Evolutionary conservation across 331 rosid species (phyloP).

Genomic region (Telfairia occidentalis): DNA sequence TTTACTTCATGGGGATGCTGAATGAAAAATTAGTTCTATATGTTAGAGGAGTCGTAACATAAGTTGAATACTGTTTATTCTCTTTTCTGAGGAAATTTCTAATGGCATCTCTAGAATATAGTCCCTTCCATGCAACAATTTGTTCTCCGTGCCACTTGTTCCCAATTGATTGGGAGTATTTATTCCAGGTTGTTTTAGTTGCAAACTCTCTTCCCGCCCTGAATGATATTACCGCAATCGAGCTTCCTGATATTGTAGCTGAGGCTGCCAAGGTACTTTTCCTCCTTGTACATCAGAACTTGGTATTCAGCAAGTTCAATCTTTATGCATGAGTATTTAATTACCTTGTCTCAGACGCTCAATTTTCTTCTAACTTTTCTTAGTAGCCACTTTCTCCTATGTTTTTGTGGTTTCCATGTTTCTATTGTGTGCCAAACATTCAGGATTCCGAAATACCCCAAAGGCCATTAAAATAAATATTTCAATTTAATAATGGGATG

Average conservation of each 20-base stretch:
- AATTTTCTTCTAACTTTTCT: not conserved
- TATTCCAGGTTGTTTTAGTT: slow-evolving; percentile 75
- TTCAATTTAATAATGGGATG: not conserved
- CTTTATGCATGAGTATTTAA: not conserved
- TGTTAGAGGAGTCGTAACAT: not conserved
- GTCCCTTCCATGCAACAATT: slow-evolving; percentile 2
- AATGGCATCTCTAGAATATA: not conserved
- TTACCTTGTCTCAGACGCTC: not conserved
- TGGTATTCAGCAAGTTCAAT: not conserved
- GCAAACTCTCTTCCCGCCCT: slow-evolving; percentile 86
- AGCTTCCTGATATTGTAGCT: slow-evolving; percentile 80
- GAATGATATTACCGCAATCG: slow-evolving; percentile 78
- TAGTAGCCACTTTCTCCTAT: not conserved
- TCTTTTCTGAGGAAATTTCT: not conserved
- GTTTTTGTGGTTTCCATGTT: not conserved
- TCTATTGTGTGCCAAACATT: not conserved
- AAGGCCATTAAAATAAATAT: not conserved
- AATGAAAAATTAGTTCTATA: not conserved
- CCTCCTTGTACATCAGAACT: not conserved
- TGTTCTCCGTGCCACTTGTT: not conserved
- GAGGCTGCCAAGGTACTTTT: slow-evolving; percentile 81
- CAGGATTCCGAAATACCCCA: not conserved
- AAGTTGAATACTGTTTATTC: not conserved
- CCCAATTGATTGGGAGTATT: slow-evolving; percentile 2
- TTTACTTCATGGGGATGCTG: not conserved